Conservation (phyloP, 208 protist genomes). For the Acanthamoeba lenticulata region DNA sequence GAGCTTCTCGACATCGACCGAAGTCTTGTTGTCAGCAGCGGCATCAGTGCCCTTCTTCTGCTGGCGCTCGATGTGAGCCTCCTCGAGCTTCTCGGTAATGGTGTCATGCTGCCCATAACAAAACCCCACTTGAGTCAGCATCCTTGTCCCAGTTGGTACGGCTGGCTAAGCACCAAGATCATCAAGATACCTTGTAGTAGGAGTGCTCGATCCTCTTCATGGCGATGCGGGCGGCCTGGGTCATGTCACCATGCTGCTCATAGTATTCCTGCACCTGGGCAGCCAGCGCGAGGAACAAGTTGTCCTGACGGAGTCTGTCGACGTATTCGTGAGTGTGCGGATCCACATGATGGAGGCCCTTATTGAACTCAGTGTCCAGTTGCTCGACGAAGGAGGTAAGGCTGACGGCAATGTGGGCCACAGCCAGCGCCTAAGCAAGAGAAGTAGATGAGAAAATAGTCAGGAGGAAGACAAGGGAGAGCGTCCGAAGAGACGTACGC, state of each 20-base stretch:
- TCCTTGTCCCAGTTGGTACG: not conserved
- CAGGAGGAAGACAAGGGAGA: not conserved
- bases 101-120: conserved; percentile 23
- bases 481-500: not conserved
- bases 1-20: conserved; percentile 71
- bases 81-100: conserved; percentile 39
- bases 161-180: too few species aligned
- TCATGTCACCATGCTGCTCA: not conserved
- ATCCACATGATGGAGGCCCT: conserved; percentile 85
- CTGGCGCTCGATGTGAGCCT: conserved; percentile 45
- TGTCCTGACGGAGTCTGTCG: conserved; percentile 84
- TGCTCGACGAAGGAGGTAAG: conserved; percentile 85
- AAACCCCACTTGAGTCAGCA: not conserved
- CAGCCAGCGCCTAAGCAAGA: not conserved
- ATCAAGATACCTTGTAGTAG: conserved; percentile 83
- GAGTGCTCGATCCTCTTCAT: conserved; percentile 85
- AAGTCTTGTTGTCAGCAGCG: not conserved
- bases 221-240: conserved; percentile 74
- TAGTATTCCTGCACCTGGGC: conserved; percentile 78
- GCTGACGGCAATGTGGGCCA: conserved; percentile 70
- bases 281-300: conserved; percentile 74
- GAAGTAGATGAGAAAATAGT: not conserved
- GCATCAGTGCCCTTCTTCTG: not conserved
- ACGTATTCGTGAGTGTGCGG: conserved; percentile 88
- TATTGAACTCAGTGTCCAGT: conserved; percentile 88